Conservation (phyloP, 1,284 basidiomycete species). For the Abortiporus biennis region DNA sequence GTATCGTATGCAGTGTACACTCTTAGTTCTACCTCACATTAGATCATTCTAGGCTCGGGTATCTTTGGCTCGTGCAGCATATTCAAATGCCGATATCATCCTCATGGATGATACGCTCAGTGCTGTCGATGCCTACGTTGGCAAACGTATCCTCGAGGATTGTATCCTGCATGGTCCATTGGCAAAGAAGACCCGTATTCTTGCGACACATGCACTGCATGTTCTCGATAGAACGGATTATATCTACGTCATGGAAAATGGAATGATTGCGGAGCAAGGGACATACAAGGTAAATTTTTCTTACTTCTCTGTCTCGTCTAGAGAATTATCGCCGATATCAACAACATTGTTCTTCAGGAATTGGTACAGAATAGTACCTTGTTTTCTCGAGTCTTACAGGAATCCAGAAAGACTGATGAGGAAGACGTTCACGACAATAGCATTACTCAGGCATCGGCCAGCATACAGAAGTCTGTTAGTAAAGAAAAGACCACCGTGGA, state of each 20-base stretch:
- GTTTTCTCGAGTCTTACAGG: conserved; percentile 58
- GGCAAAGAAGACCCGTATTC: conserved; percentile 57
- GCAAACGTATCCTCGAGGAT: conserved; percentile 53
- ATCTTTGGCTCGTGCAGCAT: conserved; percentile 75
- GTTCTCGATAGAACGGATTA: conserved; percentile 60
- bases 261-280: conserved; percentile 56
- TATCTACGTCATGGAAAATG: conserved; percentile 72
- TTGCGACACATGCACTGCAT: conserved; percentile 73
- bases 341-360: conserved; percentile 30
- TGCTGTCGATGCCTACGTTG: conserved; percentile 69
- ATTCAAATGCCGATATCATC: conserved; percentile 68
- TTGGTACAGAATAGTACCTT: conserved; percentile 45
- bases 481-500: conserved; percentile 17
- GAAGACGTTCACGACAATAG: no score
- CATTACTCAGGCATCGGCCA: no score
- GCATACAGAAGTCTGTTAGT: no score
- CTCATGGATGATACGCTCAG: conserved; percentile 66
- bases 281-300: conserved; percentile 28
- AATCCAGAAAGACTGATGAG: conserved; percentile 44
- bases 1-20: not conserved
- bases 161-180: conserved; percentile 56
- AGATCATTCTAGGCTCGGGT: conserved; percentile 60
- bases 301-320: not conserved
- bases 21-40: conserved; percentile 3
- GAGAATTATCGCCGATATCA: not conserved